Percentiles rank a stretch among this genome's conserved stretches.
Conservation (phyloP, 768 basidiomycete genomes). For the Hericium coralloides region DNA sequence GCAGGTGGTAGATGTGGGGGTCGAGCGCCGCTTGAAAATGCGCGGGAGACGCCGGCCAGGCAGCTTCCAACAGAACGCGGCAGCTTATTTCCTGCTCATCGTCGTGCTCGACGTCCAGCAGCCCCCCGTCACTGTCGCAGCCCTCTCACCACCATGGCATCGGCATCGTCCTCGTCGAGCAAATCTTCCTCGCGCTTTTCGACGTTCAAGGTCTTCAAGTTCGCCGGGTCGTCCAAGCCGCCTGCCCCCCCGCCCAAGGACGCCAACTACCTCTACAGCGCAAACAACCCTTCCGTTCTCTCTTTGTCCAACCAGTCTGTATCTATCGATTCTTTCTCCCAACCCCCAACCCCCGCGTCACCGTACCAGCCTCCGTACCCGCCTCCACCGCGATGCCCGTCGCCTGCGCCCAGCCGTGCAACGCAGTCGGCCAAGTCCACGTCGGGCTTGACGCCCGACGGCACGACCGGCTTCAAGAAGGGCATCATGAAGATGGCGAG, state of each 20-base stretch:
- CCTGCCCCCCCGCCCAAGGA: conserved; percentile 13
- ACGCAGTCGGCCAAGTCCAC: neutral
- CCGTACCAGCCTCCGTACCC: neutral
- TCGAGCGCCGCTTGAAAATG: conserved; percentile 3
- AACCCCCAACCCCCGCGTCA: neutral
- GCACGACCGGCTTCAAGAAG: neutral
- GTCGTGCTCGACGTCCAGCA: neutral
- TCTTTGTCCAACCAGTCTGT: conserved; percentile 9
- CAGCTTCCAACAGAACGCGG: neutral
- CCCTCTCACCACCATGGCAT: conserved; percentile 3
- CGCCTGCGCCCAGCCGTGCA: conserved; percentile 8
- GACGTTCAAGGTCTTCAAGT: conserved; percentile 12
- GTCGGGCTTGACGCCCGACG: neutral
- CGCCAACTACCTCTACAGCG: conserved; percentile 5
- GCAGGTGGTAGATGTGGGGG: neutral
- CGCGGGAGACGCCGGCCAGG: neutral
- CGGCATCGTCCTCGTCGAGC: conserved; percentile 3
- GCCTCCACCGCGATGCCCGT: conserved; percentile 1
- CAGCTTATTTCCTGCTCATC: neutral
- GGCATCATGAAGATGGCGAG: conserved; percentile 11
- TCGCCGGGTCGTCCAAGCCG: conserved; percentile 6
- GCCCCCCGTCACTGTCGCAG: neutral
- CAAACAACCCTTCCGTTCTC: conserved; percentile 4
- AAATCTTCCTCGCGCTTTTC: conserved; percentile 11
- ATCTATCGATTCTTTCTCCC: conserved; percentile 1